Conservation (phyloP, 1,284 basidiomycete species). For the Gomphus bonarii region DNA sequence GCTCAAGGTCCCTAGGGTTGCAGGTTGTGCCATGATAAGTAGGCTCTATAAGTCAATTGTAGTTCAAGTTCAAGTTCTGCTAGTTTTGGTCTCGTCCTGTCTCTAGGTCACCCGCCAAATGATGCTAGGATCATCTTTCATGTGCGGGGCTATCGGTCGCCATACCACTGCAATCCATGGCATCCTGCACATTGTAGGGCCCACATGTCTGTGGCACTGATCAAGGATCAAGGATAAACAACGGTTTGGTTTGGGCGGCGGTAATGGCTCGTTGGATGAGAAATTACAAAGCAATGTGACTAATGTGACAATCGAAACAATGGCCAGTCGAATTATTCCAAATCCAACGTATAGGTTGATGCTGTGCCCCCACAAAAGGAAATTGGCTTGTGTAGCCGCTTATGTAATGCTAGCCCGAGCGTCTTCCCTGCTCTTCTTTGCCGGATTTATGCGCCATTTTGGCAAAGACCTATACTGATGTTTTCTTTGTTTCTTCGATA, state of each 20-base stretch:
- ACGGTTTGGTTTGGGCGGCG: no score
- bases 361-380: neutral
- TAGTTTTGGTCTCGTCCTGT: neutral
- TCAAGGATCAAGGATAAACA: no score
- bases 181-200: neutral
- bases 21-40: conserved; percentile 69
- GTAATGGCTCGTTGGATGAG: no score
- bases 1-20: conserved; percentile 77
- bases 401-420: neutral
- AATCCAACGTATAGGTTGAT: no score
- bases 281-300: no score
- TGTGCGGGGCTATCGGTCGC: neutral
- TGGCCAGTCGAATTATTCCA: no score
- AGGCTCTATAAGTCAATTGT: neutral
- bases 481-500: neutral
- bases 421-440: neutral
- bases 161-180: neutral
- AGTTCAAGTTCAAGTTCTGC: neutral
- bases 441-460: neutral
- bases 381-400: neutral
- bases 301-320: no score
- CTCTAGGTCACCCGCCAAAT: neutral
- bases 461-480: neutral
- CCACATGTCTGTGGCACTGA: no score
- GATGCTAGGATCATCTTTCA: neutral